Evolutionary conservation across 2,329 filamentous ascomycete species (phyloP).

Genomic region (Fusarium dimerum): DNA sequence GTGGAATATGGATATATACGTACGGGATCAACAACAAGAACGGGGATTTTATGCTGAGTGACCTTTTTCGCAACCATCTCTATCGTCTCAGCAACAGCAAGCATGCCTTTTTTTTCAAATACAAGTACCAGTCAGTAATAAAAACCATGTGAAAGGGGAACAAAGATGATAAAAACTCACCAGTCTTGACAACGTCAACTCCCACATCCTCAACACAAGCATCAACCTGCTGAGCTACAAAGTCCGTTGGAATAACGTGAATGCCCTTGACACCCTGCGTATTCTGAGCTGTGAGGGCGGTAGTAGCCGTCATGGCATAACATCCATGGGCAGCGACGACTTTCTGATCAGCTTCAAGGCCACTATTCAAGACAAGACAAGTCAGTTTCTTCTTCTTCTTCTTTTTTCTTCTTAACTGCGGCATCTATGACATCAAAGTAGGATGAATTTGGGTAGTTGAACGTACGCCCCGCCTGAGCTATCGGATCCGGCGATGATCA

Average conservation of each 20-base stretch:
- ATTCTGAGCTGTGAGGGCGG: constrained; percentile 94
- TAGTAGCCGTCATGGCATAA: constrained; percentile 95
- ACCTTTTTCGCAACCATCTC: constrained; percentile 36
- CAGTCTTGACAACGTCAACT: constrained; percentile 89
- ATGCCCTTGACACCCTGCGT: constrained; percentile 82
- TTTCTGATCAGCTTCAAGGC: constrained; percentile 94
- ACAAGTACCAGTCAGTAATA: constrained; percentile 2
- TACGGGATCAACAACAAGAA: constrained; percentile 42
- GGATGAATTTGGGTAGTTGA: too few relatives aligned
- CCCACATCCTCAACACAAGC: constrained; percentile 82
- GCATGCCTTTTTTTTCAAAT: constrained; percentile 37
- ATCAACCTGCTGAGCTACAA: constrained; percentile 84
- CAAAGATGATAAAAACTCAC: too few relatives aligned
- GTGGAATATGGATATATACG: constrained; percentile 6
- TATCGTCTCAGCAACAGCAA: constrained; percentile 40
- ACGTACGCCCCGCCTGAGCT: constrained; percentile 84
- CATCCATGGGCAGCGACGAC: constrained; percentile 88
- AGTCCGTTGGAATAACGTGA: constrained; percentile 74
- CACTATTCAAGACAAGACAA: constrained; percentile 50
- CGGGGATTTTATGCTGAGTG: constrained; percentile 31
- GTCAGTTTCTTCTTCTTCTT: constrained; percentile 1
- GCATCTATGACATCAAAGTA: too few relatives aligned
- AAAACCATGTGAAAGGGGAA: background rate
- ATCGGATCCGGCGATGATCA: constrained; percentile 87
- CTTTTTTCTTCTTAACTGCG: too few relatives aligned